Evolutionary conservation across 345 rosid genomes (phyloP), one percentile per base, ranked within the genome.

Genomic region (Kernera saxatilis): DNA sequence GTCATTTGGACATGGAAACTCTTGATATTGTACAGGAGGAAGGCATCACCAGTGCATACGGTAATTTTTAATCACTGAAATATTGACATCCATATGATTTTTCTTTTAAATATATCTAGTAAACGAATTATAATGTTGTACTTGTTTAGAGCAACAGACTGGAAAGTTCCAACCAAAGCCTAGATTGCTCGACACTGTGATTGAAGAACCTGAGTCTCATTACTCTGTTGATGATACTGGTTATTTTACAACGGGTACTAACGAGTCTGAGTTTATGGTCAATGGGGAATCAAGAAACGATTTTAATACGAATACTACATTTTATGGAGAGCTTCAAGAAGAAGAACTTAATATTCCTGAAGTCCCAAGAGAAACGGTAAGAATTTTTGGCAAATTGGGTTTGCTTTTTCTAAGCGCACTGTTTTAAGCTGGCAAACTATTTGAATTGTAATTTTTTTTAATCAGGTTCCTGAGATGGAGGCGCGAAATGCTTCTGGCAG

Each of bases 161-260:
- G 80, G 82, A 63, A 83, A 86, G 72, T 69, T 75, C 58, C 80
- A 80, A 61, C 83, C 89, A 67, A 78, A 81, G 68, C 82, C 80
- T 30, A 77, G 81, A 74, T 6, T 75, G 66, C 75, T 77, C 46
- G 78, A 78, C 15, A 74, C 79, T 74, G 51, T 75, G 59, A 33
- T 61, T 61, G 79, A 69, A 69, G 74, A 54, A 54, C 65, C 74
- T 25, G 37, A 39, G 61, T 25, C 83, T 75, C 66, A 77, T 65
- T 68, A 77, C 72, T 55, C 77, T 15, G 46, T 77, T 49, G 80
- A 69, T 40, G 77, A 76, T 73, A 67, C 61, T 8, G 21, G 48
- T 32, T 53, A 53, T 43, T 52, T 30, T 29, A 9, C 73, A 51
- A 32, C 17, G 56, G 75, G 57, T 51, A 71, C 70, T 63, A 72